phyloP scores from a whole-genome alignment of 2,329 filamentous ascomycete genomes.

The Coniella lustricola region DNA sequence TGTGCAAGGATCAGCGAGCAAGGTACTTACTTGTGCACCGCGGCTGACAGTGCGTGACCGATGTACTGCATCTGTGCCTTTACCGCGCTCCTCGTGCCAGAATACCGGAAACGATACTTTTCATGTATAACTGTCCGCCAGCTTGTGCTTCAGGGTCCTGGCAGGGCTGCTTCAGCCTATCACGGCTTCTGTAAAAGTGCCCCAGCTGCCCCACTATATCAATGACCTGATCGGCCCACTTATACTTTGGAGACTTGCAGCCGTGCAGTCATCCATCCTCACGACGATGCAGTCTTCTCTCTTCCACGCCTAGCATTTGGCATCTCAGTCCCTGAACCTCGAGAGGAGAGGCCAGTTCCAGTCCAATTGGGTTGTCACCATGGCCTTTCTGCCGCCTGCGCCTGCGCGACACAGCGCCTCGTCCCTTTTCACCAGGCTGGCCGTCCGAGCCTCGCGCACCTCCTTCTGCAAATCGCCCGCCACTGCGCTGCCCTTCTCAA shows the following conservation, averaged over 20 bases:
- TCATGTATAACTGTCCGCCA: too few relatives aligned
- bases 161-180: neutral
- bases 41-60: too few relatives aligned
- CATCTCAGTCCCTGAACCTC: too few relatives aligned
- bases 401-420: constrained; percentile 7
- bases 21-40: too few relatives aligned
- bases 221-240: constrained; percentile 9
- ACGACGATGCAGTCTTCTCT: neutral
- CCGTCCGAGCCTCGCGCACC: constrained; percentile 7
- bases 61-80: too few relatives aligned
- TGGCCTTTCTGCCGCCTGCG: constrained; percentile 13
- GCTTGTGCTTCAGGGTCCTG: too few relatives aligned
- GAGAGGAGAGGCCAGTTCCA: neutral
- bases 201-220: neutral
- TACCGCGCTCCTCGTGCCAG: too few relatives aligned
- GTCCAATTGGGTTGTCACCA: neutral
- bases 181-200: constrained; percentile 10
- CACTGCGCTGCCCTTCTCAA: constrained; percentile 3
- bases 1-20: too few relatives aligned
- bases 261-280: too few relatives aligned
- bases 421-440: constrained; percentile 6
- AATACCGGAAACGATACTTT: too few relatives aligned
- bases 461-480: too few relatives aligned
- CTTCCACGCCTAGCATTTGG: neutral
- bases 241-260: neutral